These are phyloP conservation scores for Fusarium xylarioides DNA, from an alignment of 2,329 filamentous ascomycete genomes.

Conservation along the genomic window DNA sequence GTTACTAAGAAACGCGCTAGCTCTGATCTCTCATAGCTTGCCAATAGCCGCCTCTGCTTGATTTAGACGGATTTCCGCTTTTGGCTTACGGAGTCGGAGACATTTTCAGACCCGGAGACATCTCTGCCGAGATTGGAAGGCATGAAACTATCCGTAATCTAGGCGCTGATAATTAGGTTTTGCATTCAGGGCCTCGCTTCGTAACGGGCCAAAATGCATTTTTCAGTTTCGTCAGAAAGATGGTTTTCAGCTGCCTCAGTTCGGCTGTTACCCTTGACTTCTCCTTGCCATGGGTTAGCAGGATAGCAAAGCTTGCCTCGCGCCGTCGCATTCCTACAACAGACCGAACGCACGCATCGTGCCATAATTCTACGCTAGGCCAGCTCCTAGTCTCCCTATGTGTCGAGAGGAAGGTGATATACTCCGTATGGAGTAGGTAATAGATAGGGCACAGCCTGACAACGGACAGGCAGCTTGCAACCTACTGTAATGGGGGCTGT, in stretches of 20 bases:
- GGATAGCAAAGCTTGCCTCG: not conserved
- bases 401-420: not conserved
- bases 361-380: conserved; percentile 25
- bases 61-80: conserved; percentile 43
- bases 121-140: conserved; percentile 24
- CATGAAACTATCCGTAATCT: conserved; percentile 10
- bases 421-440: not conserved
- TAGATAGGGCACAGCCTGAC: not conserved
- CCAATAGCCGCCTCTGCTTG: conserved; percentile 31
- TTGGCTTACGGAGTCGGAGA: conserved; percentile 13
- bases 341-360: conserved; percentile 1
- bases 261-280: conserved; percentile 7
- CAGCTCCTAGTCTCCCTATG: conserved; percentile 8
- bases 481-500: not conserved
- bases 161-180: not conserved
- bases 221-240: not conserved
- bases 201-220: not conserved
- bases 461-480: not conserved
- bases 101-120: conserved; percentile 1
- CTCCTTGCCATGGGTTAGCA: not conserved
- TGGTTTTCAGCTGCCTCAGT: not conserved
- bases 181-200: not conserved
- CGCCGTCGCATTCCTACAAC: conserved; percentile 1
- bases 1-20: conserved; percentile 21
- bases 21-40: conserved; percentile 12